phyloP scores from a whole-genome alignment of 176 grass and related monocot species.

The sorghum (Sorghum bicolor) region Sorghum_bicolor_NCBIv3 NC_012871.2:3986001-3986500 shows the following conservation, averaged over 20 bases:
- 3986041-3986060: conserved; percentile 76
- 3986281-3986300: background rate
- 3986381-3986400: background rate
- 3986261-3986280: background rate
- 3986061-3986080: conserved; percentile 77
- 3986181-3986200: background rate
- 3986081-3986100: conserved; percentile 98
- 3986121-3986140: background rate
- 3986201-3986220: conserved; percentile 1
- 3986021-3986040: conserved; percentile 54
- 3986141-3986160: conserved; percentile 14
- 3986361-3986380: background rate
- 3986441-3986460: background rate
- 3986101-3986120: conserved; percentile 24
- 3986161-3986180: background rate
- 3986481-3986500: background rate
- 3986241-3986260: conserved; percentile 26
- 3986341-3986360: background rate
- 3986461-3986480: background rate
- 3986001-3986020: background rate
- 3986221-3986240: conserved; percentile 27
- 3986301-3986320: background rate
- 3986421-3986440: background rate
- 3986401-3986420: background rate
- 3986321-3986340: background rate